Evolutionary conservation across 1,139 yeast species (phyloP), one percentile per base, ranked within the genome.

Genomic region (Diutina pseudorugosa): DNA sequence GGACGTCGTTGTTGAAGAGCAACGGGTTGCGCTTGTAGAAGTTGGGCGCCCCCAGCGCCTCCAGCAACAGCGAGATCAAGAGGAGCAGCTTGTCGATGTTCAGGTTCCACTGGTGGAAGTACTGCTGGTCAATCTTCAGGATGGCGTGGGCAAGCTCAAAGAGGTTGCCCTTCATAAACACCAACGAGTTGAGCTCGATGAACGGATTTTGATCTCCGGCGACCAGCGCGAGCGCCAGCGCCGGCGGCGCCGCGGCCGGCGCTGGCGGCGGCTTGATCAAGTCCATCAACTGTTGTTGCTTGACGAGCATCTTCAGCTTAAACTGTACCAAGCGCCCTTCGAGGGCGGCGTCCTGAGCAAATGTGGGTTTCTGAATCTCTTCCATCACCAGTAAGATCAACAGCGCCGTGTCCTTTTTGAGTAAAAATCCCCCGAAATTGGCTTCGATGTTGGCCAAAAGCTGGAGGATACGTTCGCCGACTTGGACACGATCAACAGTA

Each of bases 21-120:
- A 73, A 64, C 1, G 77, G 76, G 55, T 73, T 75, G 57, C 71
- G 72, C 57, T 71, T 72, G 62, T 72, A 72, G 54, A 72, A 69
- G 51, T 59, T 60, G 16, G 47, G 16, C 25, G 25, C 21, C 18
- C 55, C 53, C n/a, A 60, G 55, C 25, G 71, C 62, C 1, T 71
- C 62, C 2, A 72, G 65, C 52, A 59, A 61, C 33, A 73, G 61
- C 2, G 72, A 65, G 52, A 59, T 61, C 33, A 73, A 60, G 52
- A 74, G 62, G 49, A 74, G 62, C 5, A 77, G 73, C 57, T 73
- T 73, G 57, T 75, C 79, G 42, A 70, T 62, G 56, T 84, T 78
- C 3, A 96, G 90, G 53, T 88, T 83, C 97, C 97, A 91, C 12
- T 69, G 65, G 30, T 65, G 66, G 61, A 76, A 77, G 60, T 80